These are phyloP conservation scores for Xylariales sp. DNA, from an alignment of 2,329 filamentous ascomycete species.

Conservation along the genomic window DNA sequence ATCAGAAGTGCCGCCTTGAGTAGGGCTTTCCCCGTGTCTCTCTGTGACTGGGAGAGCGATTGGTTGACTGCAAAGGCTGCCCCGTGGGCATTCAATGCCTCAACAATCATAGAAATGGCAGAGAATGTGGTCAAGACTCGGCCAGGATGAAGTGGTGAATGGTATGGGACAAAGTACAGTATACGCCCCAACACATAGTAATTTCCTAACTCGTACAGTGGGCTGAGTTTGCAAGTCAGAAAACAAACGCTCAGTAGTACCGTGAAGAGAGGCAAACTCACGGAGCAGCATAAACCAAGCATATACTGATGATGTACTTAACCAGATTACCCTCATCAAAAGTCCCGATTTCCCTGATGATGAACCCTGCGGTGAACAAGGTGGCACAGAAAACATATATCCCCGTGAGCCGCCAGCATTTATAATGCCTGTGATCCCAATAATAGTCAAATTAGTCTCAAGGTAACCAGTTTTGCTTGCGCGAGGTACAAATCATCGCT, in stretches of 20 bases:
- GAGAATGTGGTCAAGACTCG: conserved; percentile 37
- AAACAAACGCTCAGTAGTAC: no score
- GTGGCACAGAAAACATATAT: conserved; percentile 50
- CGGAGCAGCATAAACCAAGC: conserved; percentile 30
- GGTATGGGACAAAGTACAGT: conserved; percentile 53
- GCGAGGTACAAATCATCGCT: not conserved
- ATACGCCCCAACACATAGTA: conserved; percentile 54
- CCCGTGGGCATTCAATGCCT: conserved; percentile 43
- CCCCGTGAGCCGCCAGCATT: conserved; percentile 50
- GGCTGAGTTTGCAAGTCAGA: conserved; percentile 34
- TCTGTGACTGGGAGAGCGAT: conserved; percentile 29
- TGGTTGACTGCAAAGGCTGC: conserved; percentile 43
- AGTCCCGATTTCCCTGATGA: conserved; percentile 40
- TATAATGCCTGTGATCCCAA: conserved; percentile 48
- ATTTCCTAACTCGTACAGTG: conserved; percentile 52
- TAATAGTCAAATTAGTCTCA: no score
- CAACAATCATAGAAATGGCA: conserved; percentile 39
- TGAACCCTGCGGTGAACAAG: conserved; percentile 53
- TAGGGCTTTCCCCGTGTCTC: conserved; percentile 38
- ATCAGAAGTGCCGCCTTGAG: conserved; percentile 47
- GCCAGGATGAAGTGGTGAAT: conserved; percentile 42
- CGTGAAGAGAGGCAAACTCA: conserved; percentile 21
- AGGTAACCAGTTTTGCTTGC: not conserved
- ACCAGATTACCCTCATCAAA: conserved; percentile 38
- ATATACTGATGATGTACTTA: conserved; percentile 37